Base-by-base conservation (phyloP, 805 yeast genomes). In the Yarrowia sp. region DNA sequence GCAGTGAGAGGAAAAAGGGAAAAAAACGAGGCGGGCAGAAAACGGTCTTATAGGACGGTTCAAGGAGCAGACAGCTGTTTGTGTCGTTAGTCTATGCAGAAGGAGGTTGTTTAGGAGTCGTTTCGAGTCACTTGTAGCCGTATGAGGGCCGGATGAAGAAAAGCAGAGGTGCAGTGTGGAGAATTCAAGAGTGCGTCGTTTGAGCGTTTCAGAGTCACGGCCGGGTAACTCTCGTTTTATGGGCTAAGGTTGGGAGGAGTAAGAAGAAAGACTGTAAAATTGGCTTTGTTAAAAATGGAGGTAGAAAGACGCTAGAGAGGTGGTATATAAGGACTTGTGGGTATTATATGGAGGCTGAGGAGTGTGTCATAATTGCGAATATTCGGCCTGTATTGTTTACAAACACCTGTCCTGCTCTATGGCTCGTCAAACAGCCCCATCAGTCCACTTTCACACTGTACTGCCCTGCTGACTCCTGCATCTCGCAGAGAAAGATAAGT, bases 131-230 rank as follows among this genome's bases (percentile, higher is more conserved):
- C 19, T 33, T 16, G 24, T 14, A 28, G 32, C 52, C 40, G 26
- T 32, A 4, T 19, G 2, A 16, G 11, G 58, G 58, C 21, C 30
- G 17, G 32, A 28, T 30, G 38, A 32, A 48, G 36, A 14, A n/a
- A n/a, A 49, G 26, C 54, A 48, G 32, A 32, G 32, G 40, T 30
- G 56, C 56, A 32, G 56, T 49, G 56, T 49, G 26, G 56, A 49
- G 56, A n/a, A 17, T 22, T 12, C 14, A 14, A 49, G 58, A 51
- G 58, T 51, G 58, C 58, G 41, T 51, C 58, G 56, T 51, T 51
- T 51, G 58, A 33, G 58, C 58, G 58, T 51, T 51, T 51, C 58
- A 33, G 40, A 51, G 41, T 51, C 58, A 22, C 22, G 41, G 41
- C 35, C 33, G 58, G 58, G 58, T 51, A 51, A 51, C 32, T 30